Conservation (phyloP, 2,329 filamentous ascomycete species). For the Endoconidiophora laricicola region DNA sequence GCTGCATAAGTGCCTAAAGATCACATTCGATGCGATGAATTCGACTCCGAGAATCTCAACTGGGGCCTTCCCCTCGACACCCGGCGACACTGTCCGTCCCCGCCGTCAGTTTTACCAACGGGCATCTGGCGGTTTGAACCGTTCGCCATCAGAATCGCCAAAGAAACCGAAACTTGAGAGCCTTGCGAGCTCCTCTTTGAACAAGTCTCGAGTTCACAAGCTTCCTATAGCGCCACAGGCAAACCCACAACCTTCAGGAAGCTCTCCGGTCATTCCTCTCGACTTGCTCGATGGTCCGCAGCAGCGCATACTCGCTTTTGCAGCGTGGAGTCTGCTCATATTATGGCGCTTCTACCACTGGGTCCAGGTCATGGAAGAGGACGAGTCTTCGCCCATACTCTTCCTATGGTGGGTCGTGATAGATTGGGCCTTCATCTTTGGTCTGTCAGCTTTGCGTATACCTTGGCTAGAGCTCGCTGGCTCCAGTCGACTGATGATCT, state of each 20-base stretch:
- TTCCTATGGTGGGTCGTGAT: slow-evolving; percentile 89
- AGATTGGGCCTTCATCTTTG: slow-evolving; percentile 75
- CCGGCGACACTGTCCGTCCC: slow-evolving; percentile 11
- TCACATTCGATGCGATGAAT: slow-evolving; percentile 6
- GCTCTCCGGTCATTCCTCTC: slow-evolving; percentile 59
- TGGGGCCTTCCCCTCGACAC: slow-evolving; percentile 12
- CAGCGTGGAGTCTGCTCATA: slow-evolving; percentile 59
- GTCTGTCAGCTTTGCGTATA: slow-evolving; percentile 72
- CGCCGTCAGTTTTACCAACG: slow-evolving; percentile 9
- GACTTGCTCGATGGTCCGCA: slow-evolving; percentile 74
- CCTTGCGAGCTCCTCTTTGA: background rate
- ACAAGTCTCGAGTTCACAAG: slow-evolving; percentile 14
- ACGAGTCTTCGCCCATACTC: slow-evolving; percentile 71
- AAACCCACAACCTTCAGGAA: slow-evolving; percentile 16
- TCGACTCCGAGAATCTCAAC: slow-evolving; percentile 11
- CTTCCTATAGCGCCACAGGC: slow-evolving; percentile 32
- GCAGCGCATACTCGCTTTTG: slow-evolving; percentile 73
- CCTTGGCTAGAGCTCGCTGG: slow-evolving; percentile 92
- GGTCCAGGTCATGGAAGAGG: slow-evolving; percentile 58
- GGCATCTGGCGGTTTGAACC: slow-evolving; percentile 3
- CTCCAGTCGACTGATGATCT: slow-evolving; percentile 52
- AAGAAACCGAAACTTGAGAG: slow-evolving; percentile 1
- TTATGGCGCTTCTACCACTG: slow-evolving; percentile 83
- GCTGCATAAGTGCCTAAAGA: slow-evolving; percentile 4
- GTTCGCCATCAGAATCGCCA: slow-evolving; percentile 5